Evolutionary conservation across 352 stramenopile species (phyloP).

Genomic region (Globisporangium camurandrum): DNA sequence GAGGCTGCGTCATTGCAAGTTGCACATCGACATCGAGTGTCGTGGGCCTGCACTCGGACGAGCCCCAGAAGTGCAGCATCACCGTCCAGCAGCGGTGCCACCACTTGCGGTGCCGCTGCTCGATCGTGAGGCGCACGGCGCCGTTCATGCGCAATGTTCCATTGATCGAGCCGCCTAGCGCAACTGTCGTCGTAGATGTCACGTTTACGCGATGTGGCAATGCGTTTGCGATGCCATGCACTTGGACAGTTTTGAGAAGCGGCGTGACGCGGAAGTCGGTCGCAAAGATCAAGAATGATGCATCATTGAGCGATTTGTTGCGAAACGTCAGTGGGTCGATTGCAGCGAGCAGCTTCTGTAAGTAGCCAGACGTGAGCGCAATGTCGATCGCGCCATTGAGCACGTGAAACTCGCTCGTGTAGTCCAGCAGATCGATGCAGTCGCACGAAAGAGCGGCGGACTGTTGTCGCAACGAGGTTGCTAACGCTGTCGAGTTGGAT

Average conservation of each 20-base stretch:
- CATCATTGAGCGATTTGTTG: not conserved
- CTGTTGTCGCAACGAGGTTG: no score
- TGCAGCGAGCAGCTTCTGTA: not conserved
- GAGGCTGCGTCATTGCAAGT: not conserved
- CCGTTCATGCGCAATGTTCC: not conserved
- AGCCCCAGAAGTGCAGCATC: not conserved
- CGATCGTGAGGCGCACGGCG: not conserved
- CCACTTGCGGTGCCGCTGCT: constrained; percentile 8
- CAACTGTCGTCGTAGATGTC: not conserved
- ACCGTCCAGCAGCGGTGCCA: constrained; percentile 8
- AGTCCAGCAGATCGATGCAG: not conserved
- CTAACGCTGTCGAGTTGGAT: no score
- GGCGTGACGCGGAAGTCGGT: not conserved
- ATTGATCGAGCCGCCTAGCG: not conserved
- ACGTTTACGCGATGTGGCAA: not conserved
- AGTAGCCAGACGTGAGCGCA: not conserved
- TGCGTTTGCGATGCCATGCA: not conserved
- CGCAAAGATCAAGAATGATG: not conserved
- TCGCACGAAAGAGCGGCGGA: no score
- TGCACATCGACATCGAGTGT: constrained; percentile 1
- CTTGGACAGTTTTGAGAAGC: not conserved
- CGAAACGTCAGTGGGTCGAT: not conserved
- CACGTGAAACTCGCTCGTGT: not conserved
- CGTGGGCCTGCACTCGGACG: not conserved
- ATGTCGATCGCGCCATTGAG: constrained; percentile 1